Evolutionary conservation across 2,329 filamentous ascomycete genomes (phyloP), one percentile per base, ranked within the genome.

Genomic region (Stagonosporopsis cucurbitacearum): DNA sequence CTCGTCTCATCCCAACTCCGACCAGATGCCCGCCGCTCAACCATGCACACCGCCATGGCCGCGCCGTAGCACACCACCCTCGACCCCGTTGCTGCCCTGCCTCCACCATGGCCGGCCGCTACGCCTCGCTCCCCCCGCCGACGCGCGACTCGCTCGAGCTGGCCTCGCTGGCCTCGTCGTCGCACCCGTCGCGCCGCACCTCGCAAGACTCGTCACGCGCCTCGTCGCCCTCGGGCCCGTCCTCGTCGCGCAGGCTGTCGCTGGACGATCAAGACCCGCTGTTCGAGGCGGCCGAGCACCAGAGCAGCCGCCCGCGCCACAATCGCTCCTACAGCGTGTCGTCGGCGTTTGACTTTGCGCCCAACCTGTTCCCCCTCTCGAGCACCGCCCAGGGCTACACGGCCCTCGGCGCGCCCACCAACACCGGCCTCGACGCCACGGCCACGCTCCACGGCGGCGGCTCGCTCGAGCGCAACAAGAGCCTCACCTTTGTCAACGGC

Each of bases 381-480:
- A 92, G 93, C 42, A 94, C 91, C 86, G 82, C 41, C 77, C 89
- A 74, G 40, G 79, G 79, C 35, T 99, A 99, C 77, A 91, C 93
- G 37, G 91, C 92, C 12, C 83, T 99, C 15, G 94, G 92, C 30
- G 88, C 89, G 23, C 87, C 92, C 33, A 87, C 86, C 6, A 84
- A 87, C 35, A 68, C 78, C 23, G 72, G 76, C 33, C 76, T 84
- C 36, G 80, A 86, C 65, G 75, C 82, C 55, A 75, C 82, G 59
- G 82, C 82, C 47, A 85, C 84, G 15, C 69, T 89, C 20, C 85
- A 86, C n/a, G 90, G 89, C n/a, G 90, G 89, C 58, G 88, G 85
- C n/a, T 92, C 89, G 36, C 78, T 98, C 62, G 95, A 99, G 81
- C 95, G 92, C 75, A 89, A 96, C 80, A 99, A 99, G 80, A 96